These are phyloP conservation scores for Fragaria iinumae DNA, from an alignment of 306 rosid species.

Conservation along the genomic window DNA sequence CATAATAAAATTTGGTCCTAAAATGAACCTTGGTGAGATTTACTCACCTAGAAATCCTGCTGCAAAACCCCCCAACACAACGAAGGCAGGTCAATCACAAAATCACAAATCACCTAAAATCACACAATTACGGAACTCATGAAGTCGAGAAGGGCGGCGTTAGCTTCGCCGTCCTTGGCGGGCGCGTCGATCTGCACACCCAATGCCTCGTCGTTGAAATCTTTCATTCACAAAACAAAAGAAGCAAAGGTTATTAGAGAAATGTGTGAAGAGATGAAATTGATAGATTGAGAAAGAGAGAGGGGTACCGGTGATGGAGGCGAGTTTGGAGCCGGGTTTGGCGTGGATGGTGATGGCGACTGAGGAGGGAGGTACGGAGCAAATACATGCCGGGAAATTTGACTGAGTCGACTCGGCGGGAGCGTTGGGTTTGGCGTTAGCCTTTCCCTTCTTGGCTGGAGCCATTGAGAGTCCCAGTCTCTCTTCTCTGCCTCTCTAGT, in stretches of 20 bases:
- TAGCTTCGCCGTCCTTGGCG: conserved; percentile 93
- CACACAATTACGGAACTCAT: conserved; percentile 67
- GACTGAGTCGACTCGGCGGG: conserved; percentile 32
- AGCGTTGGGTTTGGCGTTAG: conserved; percentile 32
- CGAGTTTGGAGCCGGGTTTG: conserved; percentile 83
- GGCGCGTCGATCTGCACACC: conserved; percentile 94
- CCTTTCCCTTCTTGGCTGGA: conserved; percentile 74
- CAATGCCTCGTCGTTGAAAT: conserved; percentile 70
- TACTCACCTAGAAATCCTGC: too few species aligned
- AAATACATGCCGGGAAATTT: conserved; percentile 61
- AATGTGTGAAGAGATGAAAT: not conserved
- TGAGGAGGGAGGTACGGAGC: conserved; percentile 72
- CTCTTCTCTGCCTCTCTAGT: too few species aligned
- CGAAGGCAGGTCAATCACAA: too few species aligned
- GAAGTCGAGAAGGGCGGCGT: conserved; percentile 81
- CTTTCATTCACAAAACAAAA: conserved; percentile 26
- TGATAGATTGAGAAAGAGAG: not conserved
- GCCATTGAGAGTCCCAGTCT: conserved; percentile 33
- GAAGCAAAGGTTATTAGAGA: not conserved
- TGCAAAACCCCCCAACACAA: too few species aligned
- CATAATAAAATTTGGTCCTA: too few species aligned
- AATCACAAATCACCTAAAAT: too few species aligned
- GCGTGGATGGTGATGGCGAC: conserved; percentile 92
- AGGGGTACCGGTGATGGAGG: conserved; percentile 71
- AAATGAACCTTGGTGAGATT: too few species aligned